A percentile compares a stretch with the other conserved stretches of the same genome.
Evolutionary conservation across 2,329 filamentous ascomycete genomes (phyloP).

Genomic region (Onygenales sp.): DNA sequence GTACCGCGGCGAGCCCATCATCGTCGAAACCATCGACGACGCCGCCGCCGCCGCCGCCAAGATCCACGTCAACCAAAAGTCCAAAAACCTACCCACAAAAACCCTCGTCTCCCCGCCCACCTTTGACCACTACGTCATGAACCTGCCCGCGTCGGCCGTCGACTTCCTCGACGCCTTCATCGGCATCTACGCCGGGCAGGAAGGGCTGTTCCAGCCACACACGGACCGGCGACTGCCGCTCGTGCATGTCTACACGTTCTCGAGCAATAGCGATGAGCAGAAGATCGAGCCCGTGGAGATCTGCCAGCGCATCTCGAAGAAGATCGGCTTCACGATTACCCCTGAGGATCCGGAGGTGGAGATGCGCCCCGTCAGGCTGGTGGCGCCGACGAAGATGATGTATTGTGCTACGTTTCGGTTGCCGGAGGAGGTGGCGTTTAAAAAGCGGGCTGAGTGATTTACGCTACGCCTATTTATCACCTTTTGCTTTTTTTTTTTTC

Average conservation of each 20-base stretch:
- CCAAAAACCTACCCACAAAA: slow-evolving; percentile 14
- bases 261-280: slow-evolving; percentile 68
- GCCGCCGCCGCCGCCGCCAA: slow-evolving; percentile 29
- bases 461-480: not conserved
- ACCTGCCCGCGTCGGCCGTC: slow-evolving; percentile 82
- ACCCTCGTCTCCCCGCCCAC: slow-evolving; percentile 47
- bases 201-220: slow-evolving; percentile 54
- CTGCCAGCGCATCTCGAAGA: slow-evolving; percentile 54
- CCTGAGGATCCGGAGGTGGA: slow-evolving; percentile 45
- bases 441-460: slow-evolving; percentile 8
- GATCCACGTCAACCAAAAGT: slow-evolving; percentile 15
- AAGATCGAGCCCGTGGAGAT: slow-evolving; percentile 51
- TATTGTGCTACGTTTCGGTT: slow-evolving; percentile 90
- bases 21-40: slow-evolving; percentile 14
- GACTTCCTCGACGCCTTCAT: slow-evolving; percentile 70
- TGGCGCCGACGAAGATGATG: slow-evolving; percentile 91
- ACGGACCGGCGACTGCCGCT: slow-evolving; percentile 59
- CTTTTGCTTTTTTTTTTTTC: not conserved
- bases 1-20: slow-evolving; percentile 36
- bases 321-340: slow-evolving; percentile 51
- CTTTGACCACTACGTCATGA: slow-evolving; percentile 96
- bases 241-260: slow-evolving; percentile 93
- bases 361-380: slow-evolving; percentile 64
- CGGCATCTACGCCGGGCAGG: slow-evolving; percentile 67
- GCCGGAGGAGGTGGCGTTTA: slow-evolving; percentile 72